Evolutionary conservation across 2,329 filamentous ascomycete genomes (phyloP), one percentile per base, ranked within the genome.

Genomic region (Ophiostoma angusticollis): DNA sequence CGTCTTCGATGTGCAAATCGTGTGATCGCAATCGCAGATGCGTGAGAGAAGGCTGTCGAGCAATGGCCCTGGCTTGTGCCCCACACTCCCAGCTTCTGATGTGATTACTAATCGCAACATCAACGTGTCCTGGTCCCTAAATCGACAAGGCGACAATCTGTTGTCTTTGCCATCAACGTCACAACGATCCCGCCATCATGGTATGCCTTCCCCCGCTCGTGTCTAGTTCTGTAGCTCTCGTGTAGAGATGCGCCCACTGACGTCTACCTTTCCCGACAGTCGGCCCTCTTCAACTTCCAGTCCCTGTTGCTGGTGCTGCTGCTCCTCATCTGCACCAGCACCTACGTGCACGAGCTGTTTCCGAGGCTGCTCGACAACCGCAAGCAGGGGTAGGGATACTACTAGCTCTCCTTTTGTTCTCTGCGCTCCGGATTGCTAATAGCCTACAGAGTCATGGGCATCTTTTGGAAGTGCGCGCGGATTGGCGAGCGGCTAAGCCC

Each of bases 251-350:
- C 23, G 23, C 11, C 6, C 23, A 6, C 31, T 28, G 23, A 17
- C 7, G 5, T 11, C 4, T 6, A 18, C 5, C 22, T 17, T 9
- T 18, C 7, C 14, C 22, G 17, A 8, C 13, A 95, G 91, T 83
- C 91, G 43, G 91, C 91, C 40, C 80, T 98, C 54, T 95, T 98
- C 78, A 96, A 96, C 66, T 96, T 98, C 68, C 86, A 95, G 62
- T 93, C 86, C 43, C 81, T 96, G 51, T 75, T 98, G 52, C 76
- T 96, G 52, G 89, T 95, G 50, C 78, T 98, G 53, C 78, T 98
- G 37, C 80, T 98, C 50, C 77, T 93, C 51, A 93, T 96, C 56
- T 98, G 91, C 72, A 95, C 91, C 41, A 87, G 84, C 61, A 78
- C 91, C 46, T 96, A 98, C 63, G 74, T 86, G 41, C 91, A 96